Evolutionary conservation across 2,329 filamentous ascomycete species (phyloP), one percentile per base, ranked within the genome.

Genomic region (Blumeria graminis): DNA sequence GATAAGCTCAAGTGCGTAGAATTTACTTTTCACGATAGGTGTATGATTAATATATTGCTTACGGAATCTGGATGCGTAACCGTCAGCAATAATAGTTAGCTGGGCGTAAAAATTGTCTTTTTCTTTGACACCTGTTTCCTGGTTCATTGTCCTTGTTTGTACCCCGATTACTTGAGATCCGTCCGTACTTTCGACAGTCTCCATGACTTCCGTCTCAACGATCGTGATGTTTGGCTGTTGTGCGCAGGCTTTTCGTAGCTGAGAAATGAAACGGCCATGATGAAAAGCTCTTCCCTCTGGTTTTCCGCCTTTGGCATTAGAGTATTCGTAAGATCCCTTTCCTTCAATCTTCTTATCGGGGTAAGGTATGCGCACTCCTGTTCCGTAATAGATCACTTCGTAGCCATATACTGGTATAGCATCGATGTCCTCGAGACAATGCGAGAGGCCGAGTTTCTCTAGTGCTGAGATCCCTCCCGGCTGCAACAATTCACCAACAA

Each of bases 401-500:
- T 95, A 96, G 53, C 92, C 92, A 60, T 83, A 75, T 63, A 86
- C 88, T 22, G 79, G 75, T 51, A 94, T 75, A 4, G 88, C 81
- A 66, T 98, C 92, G 63, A 98, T 96, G 57, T 72, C 85, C 58
- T 96, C 87, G 58, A 96, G 71, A 66, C 87, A 94, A 63, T 89
- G 78, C 56, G 73, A 75, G 60, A 98, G 71, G 2, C 92, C 92
- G 54, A 98, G 72, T 66, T 85, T 80, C 65, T 81, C 76, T 64
- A 98, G 74, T 7, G 92, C 85, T 55, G 78, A 74, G 36, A 94
- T 81, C 54, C 92, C 92, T 55, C 92, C 92, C 0, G 92, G 92
- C 70, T 98, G 92, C 63, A 98, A 72, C 61, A 98, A 72, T 71
- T 98, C 92, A 63, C 92, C 92, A 52, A 98, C 88, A 62, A 98